These are phyloP conservation scores for Amaranthus tricolor DNA, from an alignment of 179 eudicot species.

Conservation along the genomic window DNA sequence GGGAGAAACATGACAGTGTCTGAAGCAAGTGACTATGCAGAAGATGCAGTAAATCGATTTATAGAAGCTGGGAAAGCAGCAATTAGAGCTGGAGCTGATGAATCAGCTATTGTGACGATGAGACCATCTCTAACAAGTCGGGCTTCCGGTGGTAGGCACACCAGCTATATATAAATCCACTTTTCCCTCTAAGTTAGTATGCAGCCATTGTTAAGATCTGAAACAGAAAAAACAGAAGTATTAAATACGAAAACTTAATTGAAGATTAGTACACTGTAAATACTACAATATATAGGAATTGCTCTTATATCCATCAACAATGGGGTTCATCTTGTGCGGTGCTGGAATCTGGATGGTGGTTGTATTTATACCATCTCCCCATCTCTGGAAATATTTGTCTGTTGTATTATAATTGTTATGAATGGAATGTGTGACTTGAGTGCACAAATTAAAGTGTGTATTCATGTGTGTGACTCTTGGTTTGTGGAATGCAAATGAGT, in stretches of 20 bases:
- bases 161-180: slow-evolving; percentile 30
- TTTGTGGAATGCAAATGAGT: too few species aligned
- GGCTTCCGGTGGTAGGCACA: slow-evolving; percentile 35
- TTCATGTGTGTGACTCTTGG: too few species aligned
- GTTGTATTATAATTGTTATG: background rate
- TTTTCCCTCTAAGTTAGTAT: slow-evolving; percentile 12
- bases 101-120: slow-evolving; percentile 84
- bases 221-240: slow-evolving; percentile 13
- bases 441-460: too few species aligned
- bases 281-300: slow-evolving; percentile 8
- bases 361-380: slow-evolving; percentile 9
- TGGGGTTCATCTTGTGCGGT: slow-evolving; percentile 12
- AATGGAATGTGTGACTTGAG: too few species aligned
- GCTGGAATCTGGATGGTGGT: too few species aligned
- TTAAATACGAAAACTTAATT: slow-evolving; percentile 12
- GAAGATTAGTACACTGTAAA: slow-evolving; percentile 17
- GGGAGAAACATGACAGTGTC: slow-evolving; percentile 77
- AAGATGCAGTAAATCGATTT: slow-evolving; percentile 79
- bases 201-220: slow-evolving; percentile 11
- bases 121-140: slow-evolving; percentile 86
- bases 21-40: slow-evolving; percentile 72
- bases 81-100: slow-evolving; percentile 85
- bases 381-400: slow-evolving; percentile 9
- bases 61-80: slow-evolving; percentile 95
- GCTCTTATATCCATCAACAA: background rate